These are phyloP conservation scores for Pinus albicaulis DNA, from an alignment of 75 land plant genomes.

Conservation along the genomic window DNA sequence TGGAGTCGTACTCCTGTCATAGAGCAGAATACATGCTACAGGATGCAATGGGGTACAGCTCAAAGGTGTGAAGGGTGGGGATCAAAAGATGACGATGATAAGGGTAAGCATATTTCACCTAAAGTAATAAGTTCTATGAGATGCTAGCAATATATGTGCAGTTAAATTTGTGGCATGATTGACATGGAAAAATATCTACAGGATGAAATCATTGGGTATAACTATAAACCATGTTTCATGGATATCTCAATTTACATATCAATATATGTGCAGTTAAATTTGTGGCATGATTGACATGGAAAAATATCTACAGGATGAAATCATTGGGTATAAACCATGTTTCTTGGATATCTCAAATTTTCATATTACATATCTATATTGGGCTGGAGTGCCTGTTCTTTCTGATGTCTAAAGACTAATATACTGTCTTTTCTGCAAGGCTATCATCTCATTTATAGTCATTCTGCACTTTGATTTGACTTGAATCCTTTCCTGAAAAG, in stretches of 20 bases:
- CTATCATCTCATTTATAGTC: background rate
- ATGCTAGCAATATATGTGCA: background rate
- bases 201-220: background rate
- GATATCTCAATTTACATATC: background rate
- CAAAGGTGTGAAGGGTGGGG: conserved; percentile 66
- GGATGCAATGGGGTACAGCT: conserved; percentile 69
- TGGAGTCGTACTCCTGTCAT: conserved; percentile 69
- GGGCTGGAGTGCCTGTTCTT: background rate
- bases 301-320: background rate
- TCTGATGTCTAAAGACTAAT: background rate
- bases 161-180: background rate
- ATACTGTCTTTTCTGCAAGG: background rate
- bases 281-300: background rate
- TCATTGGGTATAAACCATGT: background rate
- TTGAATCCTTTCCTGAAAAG: background rate
- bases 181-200: background rate
- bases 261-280: background rate
- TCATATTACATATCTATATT: background rate
- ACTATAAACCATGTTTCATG: conserved; percentile 5
- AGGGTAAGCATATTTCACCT: conserved; percentile 14
- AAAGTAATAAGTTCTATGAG: background rate
- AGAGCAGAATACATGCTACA: conserved; percentile 68
- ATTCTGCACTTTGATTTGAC: background rate
- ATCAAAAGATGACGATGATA: conserved; percentile 47
- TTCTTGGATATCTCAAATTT: background rate